Base-by-base conservation (phyloP, 352 stramenopile species). In the Phytophthora colocasiae region DNA sequence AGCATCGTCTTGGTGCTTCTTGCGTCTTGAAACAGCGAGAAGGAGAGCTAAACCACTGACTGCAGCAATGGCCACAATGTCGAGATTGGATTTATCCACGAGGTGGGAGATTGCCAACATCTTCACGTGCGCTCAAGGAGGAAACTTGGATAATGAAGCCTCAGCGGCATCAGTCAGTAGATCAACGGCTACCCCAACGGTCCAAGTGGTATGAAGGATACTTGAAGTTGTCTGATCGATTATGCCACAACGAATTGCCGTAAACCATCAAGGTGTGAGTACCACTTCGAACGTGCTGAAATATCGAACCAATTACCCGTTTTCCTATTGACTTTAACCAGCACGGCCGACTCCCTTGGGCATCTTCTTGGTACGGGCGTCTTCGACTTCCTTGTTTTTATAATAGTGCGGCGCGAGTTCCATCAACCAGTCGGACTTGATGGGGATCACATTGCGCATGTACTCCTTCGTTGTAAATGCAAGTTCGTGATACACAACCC, bases 341-440 rank as follows among this genome's bases (percentile, higher is more conserved):
- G 82, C 76, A 43, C 82, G 75, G 0, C 84, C 84, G 1, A 81
- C 58, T 3, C 62, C 71, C 60, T 98, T 99, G n/a, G 97, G 96
- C 93, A 99, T 98, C 73, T 99, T 99, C 77, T 99, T 99, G 24
- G 79, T 92, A 54, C 90, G 91, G 10, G 90, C 68, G 72, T 99
- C 97, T 61, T 99, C 92, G 17, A 99, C 90, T 65, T 99, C 97
- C 58, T 96, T 98, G 40, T 87, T 78, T 75, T 99, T 98, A 81
- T 99, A 99, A 78, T 99, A 99, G 80, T 99, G 98, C 39, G 98
- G 98, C 19, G 98, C 98, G 54, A 99, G 97, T 71, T 99, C 97
- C 46, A 98, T 85, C 4, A 99, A 79, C 98, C 98, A 99, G 63
- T 98, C 88, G 10, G 92, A 87, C 63, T 99, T 94, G 69, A 99